Evolutionary conservation across 228 moss, liverwort and hornwort species (phyloP), one percentile per base, ranked within the genome.

Genomic region (Sphagnum fallax): DNA sequence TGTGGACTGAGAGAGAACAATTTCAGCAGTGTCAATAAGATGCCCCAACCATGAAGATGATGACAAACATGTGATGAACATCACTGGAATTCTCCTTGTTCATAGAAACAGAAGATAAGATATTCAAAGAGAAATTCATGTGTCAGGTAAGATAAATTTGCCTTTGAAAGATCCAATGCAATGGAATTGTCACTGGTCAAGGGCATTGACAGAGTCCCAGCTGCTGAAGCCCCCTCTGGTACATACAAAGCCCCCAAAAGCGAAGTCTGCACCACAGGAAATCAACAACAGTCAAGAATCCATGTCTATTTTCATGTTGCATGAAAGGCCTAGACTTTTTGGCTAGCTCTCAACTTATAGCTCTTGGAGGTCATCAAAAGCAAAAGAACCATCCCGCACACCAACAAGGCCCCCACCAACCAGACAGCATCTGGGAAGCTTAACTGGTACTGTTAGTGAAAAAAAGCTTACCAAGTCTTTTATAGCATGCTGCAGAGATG

Each of bases 151-250:
- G 55, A 55, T 61, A 49, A 5, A 68, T 67, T 63, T 75, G 77
- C 85, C 79, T 77, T 66, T 57, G 79, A 75, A 71, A 80, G 51
- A 80, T 85, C 79, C 60, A 82, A 58, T 65, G 77, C 55, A 61
- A 82, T 77, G 16, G 77, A 75, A 74, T 85, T 79, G 49, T 75
- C 79, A 74, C 73, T 77, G 66, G 70, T 74, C 69, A 85, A 15
- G 64, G 72, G 72, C 78, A 82, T 77, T 18, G 82, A 75, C 67
- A 82, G 15, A 9, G 70, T 53, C n/a, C 52, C 65, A 63, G 72
- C 74, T 52, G 76, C 69, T 47, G 67, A 68, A 10, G 69, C 85
- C 53, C 53, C 75, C 51, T 75, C 70, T 68, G 79, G 71, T 66
- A 68, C 71, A 68, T 76, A 79, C 50, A 72, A 68, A 64, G 75